Percentiles rank a stretch among this genome's conserved stretches.
phyloP scores from a whole-genome alignment of 208 protist species.

The Trichomonas tenax region DNA sequence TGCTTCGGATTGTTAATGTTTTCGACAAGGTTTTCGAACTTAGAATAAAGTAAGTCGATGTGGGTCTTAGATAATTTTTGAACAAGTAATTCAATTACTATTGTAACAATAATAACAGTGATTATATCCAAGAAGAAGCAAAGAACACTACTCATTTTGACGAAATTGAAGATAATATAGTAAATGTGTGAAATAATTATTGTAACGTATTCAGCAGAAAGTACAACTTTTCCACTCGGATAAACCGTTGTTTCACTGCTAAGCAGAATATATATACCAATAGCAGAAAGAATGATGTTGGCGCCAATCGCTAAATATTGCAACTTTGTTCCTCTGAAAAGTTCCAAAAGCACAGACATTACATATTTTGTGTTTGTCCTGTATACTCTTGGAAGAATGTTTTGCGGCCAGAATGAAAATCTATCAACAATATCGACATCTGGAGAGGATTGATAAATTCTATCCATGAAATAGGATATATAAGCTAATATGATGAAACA shows the following conservation, averaged over 20 bases:
- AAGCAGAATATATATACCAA: neutral
- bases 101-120: neutral
- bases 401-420: slow-evolving; percentile 4
- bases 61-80: neutral
- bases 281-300: neutral
- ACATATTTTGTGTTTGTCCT: neutral
- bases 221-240: neutral
- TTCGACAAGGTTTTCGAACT: neutral
- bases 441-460: neutral
- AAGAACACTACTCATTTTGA: neutral
- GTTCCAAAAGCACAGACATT: neutral
- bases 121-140: neutral
- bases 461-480: neutral
- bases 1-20: neutral
- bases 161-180: neutral
- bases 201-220: neutral
- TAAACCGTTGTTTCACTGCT: neutral
- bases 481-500: neutral
- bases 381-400: neutral
- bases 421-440: neutral
- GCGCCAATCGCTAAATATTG: neutral
- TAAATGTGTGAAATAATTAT: neutral
- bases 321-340: neutral
- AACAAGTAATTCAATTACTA: neutral
- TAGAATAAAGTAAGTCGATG: neutral